Percentiles rank a stretch among this genome's conserved stretches.
Evolutionary conservation across 768 basidiomycete genomes (phyloP).

Genomic region (Rhizopogon salebrosus): DNA sequence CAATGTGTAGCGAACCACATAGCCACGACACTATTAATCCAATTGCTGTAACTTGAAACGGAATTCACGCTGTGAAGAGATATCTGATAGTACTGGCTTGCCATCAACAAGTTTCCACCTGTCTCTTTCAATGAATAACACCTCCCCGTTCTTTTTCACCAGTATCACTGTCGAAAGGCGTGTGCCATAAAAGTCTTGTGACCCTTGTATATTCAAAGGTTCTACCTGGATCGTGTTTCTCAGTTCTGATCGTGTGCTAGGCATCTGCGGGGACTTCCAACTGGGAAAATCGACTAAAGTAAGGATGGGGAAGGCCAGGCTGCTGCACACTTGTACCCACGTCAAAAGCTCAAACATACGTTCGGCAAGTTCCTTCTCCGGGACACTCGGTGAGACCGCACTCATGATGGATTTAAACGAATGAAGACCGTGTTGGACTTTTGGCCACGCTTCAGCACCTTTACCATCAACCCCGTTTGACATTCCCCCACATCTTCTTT

Average conservation of each 20-base stretch:
- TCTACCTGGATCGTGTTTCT: constrained; percentile 59
- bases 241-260: constrained; percentile 47
- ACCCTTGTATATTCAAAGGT: constrained; percentile 35
- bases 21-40: constrained; percentile 17
- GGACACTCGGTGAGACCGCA: constrained; percentile 27
- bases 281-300: constrained; percentile 27
- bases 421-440: constrained; percentile 55
- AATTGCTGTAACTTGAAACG: constrained; percentile 35
- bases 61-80: constrained; percentile 45
- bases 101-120: constrained; percentile 50
- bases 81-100: constrained; percentile 32
- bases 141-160: constrained; percentile 53
- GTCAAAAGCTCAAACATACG: constrained; percentile 61
- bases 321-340: constrained; percentile 40
- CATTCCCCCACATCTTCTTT: constrained; percentile 52
- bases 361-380: constrained; percentile 51
- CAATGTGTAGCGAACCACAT: constrained; percentile 11
- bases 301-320: constrained; percentile 3
- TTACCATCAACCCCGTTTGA: constrained; percentile 74
- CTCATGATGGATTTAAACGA: constrained; percentile 42
- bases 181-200: constrained; percentile 50
- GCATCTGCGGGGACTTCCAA: constrained; percentile 40
- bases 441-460: constrained; percentile 65
- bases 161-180: constrained; percentile 71
- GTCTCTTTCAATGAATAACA: constrained; percentile 68